Conservation (phyloP, 768 basidiomycete genomes). For the Mycena crocata region DNA sequence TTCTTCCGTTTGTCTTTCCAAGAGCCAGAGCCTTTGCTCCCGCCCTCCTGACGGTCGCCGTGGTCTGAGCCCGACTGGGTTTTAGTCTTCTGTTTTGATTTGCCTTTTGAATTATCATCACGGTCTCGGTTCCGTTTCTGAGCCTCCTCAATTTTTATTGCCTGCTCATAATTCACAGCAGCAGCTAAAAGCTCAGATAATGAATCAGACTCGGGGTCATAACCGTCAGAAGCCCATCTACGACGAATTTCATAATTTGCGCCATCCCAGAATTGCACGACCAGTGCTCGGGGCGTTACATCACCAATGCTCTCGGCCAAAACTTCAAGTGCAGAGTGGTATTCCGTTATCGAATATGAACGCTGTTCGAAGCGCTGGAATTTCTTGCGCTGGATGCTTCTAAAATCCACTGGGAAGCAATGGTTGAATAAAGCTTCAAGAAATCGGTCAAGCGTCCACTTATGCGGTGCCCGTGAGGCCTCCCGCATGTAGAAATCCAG, state of each 20-base stretch:
- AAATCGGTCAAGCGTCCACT: constrained; percentile 18
- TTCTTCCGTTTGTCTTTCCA: not conserved
- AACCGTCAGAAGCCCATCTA: constrained; percentile 25
- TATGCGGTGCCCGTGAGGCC: constrained; percentile 6
- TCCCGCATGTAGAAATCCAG: constrained; percentile 24
- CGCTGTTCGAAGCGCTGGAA: constrained; percentile 28
- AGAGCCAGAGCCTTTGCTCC: not conserved
- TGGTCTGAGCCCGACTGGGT: not conserved
- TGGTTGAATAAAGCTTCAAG: constrained; percentile 27
- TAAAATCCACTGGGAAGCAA: constrained; percentile 32
- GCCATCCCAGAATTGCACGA: constrained; percentile 29
- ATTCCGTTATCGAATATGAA: constrained; percentile 18
- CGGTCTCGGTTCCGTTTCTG: not conserved
- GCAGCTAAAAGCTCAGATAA: not conserved
- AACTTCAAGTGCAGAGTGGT: constrained; percentile 10
- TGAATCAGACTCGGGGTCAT: constrained; percentile 12
- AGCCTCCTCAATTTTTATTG: constrained; percentile 1
- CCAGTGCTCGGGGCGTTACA: constrained; percentile 11
- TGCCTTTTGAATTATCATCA: not conserved
- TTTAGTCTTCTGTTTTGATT: not conserved
- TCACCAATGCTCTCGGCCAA: constrained; percentile 28
- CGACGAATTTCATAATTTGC: constrained; percentile 14
- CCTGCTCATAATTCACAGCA: constrained; percentile 20
- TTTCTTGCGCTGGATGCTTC: constrained; percentile 27
- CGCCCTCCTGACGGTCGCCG: constrained; percentile 20